Percentiles rank a stretch among this genome's conserved stretches.
Evolutionary conservation across 2,329 filamentous ascomycete genomes (phyloP).

Genomic region (Xylaria arbuscula): DNA sequence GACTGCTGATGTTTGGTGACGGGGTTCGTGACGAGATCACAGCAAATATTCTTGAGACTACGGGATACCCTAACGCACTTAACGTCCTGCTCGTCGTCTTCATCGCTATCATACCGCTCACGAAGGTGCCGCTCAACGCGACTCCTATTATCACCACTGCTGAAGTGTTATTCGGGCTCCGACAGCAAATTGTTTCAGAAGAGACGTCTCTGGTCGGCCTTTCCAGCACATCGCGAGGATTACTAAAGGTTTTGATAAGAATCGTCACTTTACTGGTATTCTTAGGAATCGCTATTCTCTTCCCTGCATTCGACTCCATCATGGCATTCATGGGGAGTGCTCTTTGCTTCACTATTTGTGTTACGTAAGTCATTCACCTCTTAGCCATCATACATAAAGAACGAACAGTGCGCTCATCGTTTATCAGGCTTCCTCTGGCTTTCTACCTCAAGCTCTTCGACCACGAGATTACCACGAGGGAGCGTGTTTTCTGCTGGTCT

Average conservation of each 20-base stretch:
- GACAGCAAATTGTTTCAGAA: conserved; percentile 57
- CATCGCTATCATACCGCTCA: conserved; percentile 92
- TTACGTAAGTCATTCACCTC: conserved; percentile 67
- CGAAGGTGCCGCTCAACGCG: conserved; percentile 91
- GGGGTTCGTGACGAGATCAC: conserved; percentile 89
- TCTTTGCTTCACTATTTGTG: conserved; percentile 92
- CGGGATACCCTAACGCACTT: conserved; percentile 77
- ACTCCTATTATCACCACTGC: conserved; percentile 87
- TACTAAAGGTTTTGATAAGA: conserved; percentile 70
- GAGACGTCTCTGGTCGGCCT: conserved; percentile 63
- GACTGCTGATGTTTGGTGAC: conserved; percentile 95
- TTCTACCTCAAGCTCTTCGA: conserved; percentile 94
- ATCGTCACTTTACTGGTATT: conserved; percentile 76
- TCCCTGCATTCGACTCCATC: conserved; percentile 86
- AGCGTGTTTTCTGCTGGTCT: conserved; percentile 74
- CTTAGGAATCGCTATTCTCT: conserved; percentile 74
- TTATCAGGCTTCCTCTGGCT: conserved; percentile 73
- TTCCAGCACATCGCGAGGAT: conserved; percentile 66
- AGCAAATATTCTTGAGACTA: conserved; percentile 81
- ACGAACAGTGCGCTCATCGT: neutral
- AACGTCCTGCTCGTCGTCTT: conserved; percentile 86
- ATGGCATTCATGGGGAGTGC: conserved; percentile 92
- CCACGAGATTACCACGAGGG: conserved; percentile 70
- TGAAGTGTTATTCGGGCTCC: conserved; percentile 83
- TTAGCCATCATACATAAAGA: neutral